Percentiles rank a stretch among this genome's conserved stretches.
These are phyloP conservation scores for Xylaria scruposa DNA, from an alignment of 495 filamentous ascomycete genomes.

Conservation along the genomic window DNA sequence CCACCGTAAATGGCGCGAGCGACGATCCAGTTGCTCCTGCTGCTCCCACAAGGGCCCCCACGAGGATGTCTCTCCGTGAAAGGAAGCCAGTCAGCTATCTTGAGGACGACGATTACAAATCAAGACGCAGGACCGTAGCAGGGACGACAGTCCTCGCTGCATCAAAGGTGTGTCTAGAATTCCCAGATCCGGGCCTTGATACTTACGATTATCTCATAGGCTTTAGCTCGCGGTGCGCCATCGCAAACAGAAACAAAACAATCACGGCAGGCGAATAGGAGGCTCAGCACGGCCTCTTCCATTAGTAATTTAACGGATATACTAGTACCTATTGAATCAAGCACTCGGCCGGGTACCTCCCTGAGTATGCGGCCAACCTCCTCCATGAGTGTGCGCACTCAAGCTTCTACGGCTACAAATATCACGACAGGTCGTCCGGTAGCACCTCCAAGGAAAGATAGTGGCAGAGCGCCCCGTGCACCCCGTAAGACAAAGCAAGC, in stretches of 20 bases:
- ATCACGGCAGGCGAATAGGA: conserved; percentile 40
- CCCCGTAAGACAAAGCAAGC: conserved; percentile 56
- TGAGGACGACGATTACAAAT: conserved; percentile 60
- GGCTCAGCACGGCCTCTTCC: conserved; percentile 50
- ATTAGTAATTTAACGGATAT: conserved; percentile 23
- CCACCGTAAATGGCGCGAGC: conserved; percentile 35
- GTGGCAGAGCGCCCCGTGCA: conserved; percentile 38
- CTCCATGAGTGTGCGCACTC: conserved; percentile 43
- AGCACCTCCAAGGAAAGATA: conserved; percentile 49
- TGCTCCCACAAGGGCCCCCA: conserved; percentile 60
- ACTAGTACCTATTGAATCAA: conserved; percentile 25
- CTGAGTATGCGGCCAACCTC: conserved; percentile 48
- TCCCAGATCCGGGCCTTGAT: background rate
- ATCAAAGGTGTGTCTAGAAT: conserved; percentile 50
- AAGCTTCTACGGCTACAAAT: conserved; percentile 37
- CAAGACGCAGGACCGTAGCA: conserved; percentile 71
- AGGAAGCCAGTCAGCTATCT: conserved; percentile 62
- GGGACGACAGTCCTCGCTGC: conserved; percentile 54
- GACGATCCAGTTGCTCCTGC: conserved; percentile 48
- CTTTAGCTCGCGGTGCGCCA: conserved; percentile 46
- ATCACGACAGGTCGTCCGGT: conserved; percentile 56
- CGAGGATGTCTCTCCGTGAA: conserved; percentile 74
- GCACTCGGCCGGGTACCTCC: conserved; percentile 46
- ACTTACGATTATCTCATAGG: conserved; percentile 34
- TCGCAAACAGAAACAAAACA: conserved; percentile 41